Base-by-base conservation (phyloP, 257 asterid species). In the Asclepias syriaca region DNA sequence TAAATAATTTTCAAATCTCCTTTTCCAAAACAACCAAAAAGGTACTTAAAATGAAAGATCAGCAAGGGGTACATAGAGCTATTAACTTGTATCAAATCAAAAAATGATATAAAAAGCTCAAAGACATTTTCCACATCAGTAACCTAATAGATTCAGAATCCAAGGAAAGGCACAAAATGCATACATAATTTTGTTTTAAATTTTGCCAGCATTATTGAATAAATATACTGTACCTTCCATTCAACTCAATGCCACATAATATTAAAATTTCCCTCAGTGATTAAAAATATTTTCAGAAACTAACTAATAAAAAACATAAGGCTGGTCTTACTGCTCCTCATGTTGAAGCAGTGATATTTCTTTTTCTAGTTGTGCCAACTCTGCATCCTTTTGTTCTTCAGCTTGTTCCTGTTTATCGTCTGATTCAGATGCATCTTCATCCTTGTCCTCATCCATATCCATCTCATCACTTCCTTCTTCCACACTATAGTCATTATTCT, bases 331-430 rank as follows among this genome's bases (percentile, higher is more conserved):
- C 98, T 85, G 92, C 81, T 93, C 98, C 77, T 85, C 79, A 32
- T 85, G 80, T 73, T 69, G 86, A 66, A 93, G 95, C 32, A 83
- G 84, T 81, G 24, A 79, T 66, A 83, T 83, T 79, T 90, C 98
- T 80, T 90, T 84, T 84, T 86, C 92, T 48, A 93, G 88, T 77
- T 87, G 87, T 48, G 87, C 89, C 83, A 93, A 77, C 83, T 86
- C 98, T 43, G 79, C 87, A 57, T 78, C 87, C 58, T 82, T 85
- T 32, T 75, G 77, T 19, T 74, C 87, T 32, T 75, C 85, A 15
- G 66, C 70, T 50, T 40, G 78, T 59, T 72, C 69, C 19, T 27
- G 53, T 18, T 29, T 64, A 22, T 45, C 81, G 34, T 72, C 74
- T 18, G 18, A 19, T 16, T 51, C 57, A 8, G 39, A 34, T 3